A percentile compares a stretch with the other conserved stretches of the same genome.
Evolutionary conservation across 1,284 basidiomycete genomes (phyloP).

Genomic region (Rhodotorula sp.): DNA sequence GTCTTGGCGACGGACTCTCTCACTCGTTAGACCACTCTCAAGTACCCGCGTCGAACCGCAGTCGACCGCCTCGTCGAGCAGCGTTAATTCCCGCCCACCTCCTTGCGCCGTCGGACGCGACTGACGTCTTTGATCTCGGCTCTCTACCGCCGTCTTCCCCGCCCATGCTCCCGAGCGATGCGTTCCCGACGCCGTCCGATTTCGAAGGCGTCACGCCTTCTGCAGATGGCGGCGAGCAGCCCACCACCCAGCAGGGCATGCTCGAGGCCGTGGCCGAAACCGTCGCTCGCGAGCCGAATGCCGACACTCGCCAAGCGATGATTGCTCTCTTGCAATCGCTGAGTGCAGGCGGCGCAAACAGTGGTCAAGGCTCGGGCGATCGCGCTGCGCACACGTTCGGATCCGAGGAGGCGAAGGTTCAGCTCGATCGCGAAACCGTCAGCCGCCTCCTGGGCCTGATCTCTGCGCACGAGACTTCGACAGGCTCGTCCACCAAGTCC

Average conservation of each 20-base stretch:
- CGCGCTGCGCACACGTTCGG: slow-evolving; percentile 2
- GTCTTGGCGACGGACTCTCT: neutral
- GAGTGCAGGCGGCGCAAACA: neutral
- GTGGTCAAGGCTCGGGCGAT: neutral
- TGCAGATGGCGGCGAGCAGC: slow-evolving; percentile 31
- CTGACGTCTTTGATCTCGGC: slow-evolving; percentile 32
- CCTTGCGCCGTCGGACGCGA: slow-evolving; percentile 20
- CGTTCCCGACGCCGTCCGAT: slow-evolving; percentile 38
- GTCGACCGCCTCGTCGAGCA: slow-evolving; percentile 6
- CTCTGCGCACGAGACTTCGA: slow-evolving; percentile 16
- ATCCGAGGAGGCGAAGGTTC: slow-evolving; percentile 12
- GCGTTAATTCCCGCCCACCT: slow-evolving; percentile 29
- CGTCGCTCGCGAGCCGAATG: slow-evolving; percentile 27
- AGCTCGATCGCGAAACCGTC: slow-evolving; percentile 36
- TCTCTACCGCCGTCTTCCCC: slow-evolving; percentile 39
- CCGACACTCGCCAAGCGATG: slow-evolving; percentile 22
- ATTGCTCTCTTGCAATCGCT: slow-evolving; percentile 24
- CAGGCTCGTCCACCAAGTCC: neutral
- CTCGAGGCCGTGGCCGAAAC: slow-evolving; percentile 27
- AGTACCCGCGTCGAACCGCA: neutral
- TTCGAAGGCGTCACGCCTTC: slow-evolving; percentile 37
- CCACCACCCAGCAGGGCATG: neutral
- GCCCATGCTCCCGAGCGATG: slow-evolving; percentile 36
- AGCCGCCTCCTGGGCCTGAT: slow-evolving; percentile 32
- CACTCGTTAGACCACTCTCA: neutral